Conservation (phyloP, 2,329 filamentous ascomycete species). For the Colletotrichum simmondsii region DNA sequence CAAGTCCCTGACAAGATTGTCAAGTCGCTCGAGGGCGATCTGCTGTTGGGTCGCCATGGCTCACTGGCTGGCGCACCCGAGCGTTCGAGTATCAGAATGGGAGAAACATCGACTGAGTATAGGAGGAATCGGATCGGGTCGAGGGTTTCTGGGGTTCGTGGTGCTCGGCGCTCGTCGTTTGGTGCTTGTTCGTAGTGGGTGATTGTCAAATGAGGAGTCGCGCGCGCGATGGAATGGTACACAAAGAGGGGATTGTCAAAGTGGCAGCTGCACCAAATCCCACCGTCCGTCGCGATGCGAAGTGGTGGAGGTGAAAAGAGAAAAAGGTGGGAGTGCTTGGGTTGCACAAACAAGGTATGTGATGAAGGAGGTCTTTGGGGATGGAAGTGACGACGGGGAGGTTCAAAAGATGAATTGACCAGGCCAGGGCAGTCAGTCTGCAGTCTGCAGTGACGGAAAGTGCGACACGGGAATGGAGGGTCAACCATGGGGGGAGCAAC, state of each 20-base stretch:
- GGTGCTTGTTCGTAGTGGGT: background rate
- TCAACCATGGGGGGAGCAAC: constrained; percentile 17
- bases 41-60: constrained; percentile 57
- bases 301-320: background rate
- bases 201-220: background rate
- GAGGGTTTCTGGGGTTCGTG: background rate
- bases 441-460: constrained; percentile 33
- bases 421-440: constrained; percentile 2
- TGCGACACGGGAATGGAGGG: constrained; percentile 28
- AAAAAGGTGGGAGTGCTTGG: background rate
- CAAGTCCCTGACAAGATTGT: constrained; percentile 64
- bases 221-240: background rate
- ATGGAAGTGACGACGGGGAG: constrained; percentile 8
- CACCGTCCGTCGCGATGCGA: background rate
- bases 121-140: background rate
- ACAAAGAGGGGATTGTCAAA: background rate
- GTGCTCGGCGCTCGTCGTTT: background rate
- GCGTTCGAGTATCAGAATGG: constrained; percentile 18
- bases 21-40: constrained; percentile 66
- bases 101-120: constrained; percentile 30
- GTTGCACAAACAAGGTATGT: background rate
- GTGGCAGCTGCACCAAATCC: background rate
- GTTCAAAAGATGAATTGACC: constrained; percentile 18
- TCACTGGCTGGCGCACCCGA: constrained; percentile 38
- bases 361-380: background rate